Conservation (phyloP, 1,139 yeast genomes). For the Entelexis sorbosivorans region DNA sequence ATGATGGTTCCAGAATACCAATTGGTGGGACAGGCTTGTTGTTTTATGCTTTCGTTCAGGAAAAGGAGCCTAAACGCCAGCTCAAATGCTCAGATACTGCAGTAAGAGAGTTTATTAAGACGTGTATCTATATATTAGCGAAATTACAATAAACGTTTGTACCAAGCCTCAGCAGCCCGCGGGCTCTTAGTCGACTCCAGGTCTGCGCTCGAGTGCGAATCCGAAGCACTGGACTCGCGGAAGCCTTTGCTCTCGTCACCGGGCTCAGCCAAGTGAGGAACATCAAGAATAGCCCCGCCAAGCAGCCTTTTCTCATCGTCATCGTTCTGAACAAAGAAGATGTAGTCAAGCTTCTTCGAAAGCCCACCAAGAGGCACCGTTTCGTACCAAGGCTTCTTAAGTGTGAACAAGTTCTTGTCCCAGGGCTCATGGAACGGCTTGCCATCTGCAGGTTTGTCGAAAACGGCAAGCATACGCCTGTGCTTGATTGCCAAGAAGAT, state of each 20-base stretch:
- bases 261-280: neutral
- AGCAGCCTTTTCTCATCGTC: constrained; percentile 9
- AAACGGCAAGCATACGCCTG: constrained; percentile 18
- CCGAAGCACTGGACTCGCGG: neutral
- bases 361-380: constrained; percentile 9
- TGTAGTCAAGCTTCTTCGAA: constrained; percentile 16
- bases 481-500: constrained; percentile 18
- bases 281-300: constrained; percentile 8
- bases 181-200: neutral
- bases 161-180: neutral
- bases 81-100: no score
- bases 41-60: no score
- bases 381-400: constrained; percentile 22
- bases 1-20: no score
- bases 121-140: no score
- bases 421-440: constrained; percentile 11
- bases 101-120: no score
- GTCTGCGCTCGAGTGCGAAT: neutral
- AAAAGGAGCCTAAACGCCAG: no score
- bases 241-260: neutral
- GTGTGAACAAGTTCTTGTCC: constrained; percentile 13
- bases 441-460: constrained; percentile 21
- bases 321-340: constrained; percentile 19
- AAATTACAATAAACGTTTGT: neutral
- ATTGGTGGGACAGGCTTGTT: no score